Base-by-base conservation (phyloP, 257 asterid species). In the Ocimum tenuiflorum region DNA sequence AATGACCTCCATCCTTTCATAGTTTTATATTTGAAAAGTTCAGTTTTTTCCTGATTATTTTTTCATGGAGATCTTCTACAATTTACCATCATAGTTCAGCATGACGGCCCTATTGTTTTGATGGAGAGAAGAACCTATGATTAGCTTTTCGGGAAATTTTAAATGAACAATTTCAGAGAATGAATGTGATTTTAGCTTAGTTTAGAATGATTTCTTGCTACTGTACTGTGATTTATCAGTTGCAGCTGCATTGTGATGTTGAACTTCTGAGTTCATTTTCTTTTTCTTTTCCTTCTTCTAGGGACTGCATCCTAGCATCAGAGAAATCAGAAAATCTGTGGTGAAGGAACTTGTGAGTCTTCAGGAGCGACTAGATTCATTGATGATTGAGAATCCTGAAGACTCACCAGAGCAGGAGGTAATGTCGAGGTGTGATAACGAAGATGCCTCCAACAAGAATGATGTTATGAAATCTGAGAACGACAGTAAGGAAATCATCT, bases 241-340 rank as follows among this genome's bases (percentile, higher is more conserved):
- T n/a, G 0, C 27, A 65, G 19, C 18, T 9, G 7, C 3, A 39
- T 27, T 52, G 52, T 51, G 27, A 31, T 6, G 35, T 27, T 35
- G 43, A 4, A 24, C 31, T 4, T 24, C 4, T 24, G 4, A 24
- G 1, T 24, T 1, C 4, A 24, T 24, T 24, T 24, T 1, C 4
- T 1, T 24, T 31, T 38, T 0, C 42, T 51, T 56, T 38, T 38
- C 38, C 53, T 36, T 23, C 29, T 6, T 51, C 2, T 6, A 89
- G 97, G 97, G 89, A 23, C 53, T 85, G 76, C 84, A 75, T 56
- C 88, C 92, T 2, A 80, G 78, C 70, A 62, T 80, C 19, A 82
- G 88, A 68, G 95, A 83, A 17, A 56, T 70, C 12, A 75, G 96
- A 67, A 91, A 86, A 75, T 82, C 85, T 8, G 79, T 81, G 57